phyloP scores from a whole-genome alignment of 1,284 basidiomycete species.

The Rhodotorula sp. region DNA sequence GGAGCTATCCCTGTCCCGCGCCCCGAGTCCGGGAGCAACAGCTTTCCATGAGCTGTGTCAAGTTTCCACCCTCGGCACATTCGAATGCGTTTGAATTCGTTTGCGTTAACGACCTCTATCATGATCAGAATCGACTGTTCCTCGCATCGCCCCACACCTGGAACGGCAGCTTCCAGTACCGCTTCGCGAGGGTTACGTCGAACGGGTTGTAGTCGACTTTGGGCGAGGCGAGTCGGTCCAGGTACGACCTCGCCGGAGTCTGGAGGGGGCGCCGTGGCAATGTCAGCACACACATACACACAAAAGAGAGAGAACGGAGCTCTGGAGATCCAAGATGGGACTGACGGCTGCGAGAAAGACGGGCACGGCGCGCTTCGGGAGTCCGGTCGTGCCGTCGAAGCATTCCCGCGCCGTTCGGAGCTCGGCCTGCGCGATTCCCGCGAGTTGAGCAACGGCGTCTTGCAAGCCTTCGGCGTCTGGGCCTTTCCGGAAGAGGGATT shows the following conservation, averaged over 20 bases:
- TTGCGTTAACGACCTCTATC: neutral
- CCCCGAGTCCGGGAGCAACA: too few relatives aligned
- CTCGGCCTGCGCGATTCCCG: slow-evolving; percentile 40
- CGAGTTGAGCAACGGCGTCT: slow-evolving; percentile 38
- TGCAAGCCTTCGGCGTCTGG: slow-evolving; percentile 27
- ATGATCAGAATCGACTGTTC: slow-evolving; percentile 20
- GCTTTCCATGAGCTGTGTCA: too few relatives aligned
- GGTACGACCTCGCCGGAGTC: slow-evolving; percentile 65
- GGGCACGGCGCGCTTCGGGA: slow-evolving; percentile 27
- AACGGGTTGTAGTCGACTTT: slow-evolving; percentile 77
- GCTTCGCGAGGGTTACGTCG: slow-evolving; percentile 63
- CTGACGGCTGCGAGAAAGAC: slow-evolving; percentile 34
- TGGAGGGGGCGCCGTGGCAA: neutral
- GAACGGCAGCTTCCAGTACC: slow-evolving; percentile 84
- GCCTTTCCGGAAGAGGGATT: slow-evolving; percentile 33
- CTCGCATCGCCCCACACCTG: slow-evolving; percentile 64
- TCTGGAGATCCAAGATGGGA: neutral
- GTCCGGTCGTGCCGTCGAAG: slow-evolving; percentile 37
- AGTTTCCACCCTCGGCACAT: too few relatives aligned
- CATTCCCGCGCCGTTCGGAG: slow-evolving; percentile 32
- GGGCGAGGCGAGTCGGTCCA: slow-evolving; percentile 66
- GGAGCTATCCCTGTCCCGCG: too few relatives aligned
- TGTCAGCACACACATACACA: neutral
- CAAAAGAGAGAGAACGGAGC: neutral
- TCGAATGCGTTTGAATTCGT: too few relatives aligned